A percentile compares a stretch with the other conserved stretches of the same genome.
These are phyloP conservation scores for Sporothrix luriei DNA, from an alignment of 2,329 filamentous ascomycete genomes.

Conservation along the genomic window DNA sequence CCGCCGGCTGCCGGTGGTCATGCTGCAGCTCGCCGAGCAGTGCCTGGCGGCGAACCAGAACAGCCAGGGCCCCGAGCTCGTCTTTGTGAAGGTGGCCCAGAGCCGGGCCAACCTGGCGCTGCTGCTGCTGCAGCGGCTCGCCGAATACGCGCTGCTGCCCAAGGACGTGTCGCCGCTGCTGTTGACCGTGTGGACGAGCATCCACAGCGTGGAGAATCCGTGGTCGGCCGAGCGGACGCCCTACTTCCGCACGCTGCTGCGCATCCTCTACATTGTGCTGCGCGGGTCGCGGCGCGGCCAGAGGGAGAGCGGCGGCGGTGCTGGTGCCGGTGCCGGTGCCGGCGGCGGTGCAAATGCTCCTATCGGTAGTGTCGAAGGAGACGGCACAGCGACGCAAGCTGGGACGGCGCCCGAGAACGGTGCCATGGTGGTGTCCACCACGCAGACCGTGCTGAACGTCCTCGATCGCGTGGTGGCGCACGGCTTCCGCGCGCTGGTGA, in stretches of 20 bases:
- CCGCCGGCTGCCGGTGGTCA: slow-evolving; percentile 52
- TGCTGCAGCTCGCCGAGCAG: slow-evolving; percentile 73
- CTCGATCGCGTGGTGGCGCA: slow-evolving; percentile 76
- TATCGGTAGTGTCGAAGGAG: slow-evolving; percentile 29
- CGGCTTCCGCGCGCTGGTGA: slow-evolving; percentile 80
- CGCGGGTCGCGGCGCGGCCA: slow-evolving; percentile 59
- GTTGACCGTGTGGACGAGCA: slow-evolving; percentile 54
- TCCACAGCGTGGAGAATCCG: slow-evolving; percentile 58
- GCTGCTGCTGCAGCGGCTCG: slow-evolving; percentile 77
- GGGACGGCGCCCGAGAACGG: slow-evolving; percentile 36
- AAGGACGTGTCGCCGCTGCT: slow-evolving; percentile 58
- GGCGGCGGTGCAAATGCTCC: slow-evolving; percentile 30
- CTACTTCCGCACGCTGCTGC: slow-evolving; percentile 83
- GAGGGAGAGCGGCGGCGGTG: not conserved
- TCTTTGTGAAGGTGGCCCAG: slow-evolving; percentile 79
- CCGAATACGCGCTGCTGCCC: slow-evolving; percentile 57
- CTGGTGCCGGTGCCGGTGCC: not conserved
- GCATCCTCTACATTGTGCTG: slow-evolving; percentile 80
- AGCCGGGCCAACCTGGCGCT: slow-evolving; percentile 79
- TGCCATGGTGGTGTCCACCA: slow-evolving; percentile 50
- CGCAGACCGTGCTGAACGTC: slow-evolving; percentile 73
- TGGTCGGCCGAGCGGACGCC: slow-evolving; percentile 56
- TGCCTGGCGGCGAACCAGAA: slow-evolving; percentile 75
- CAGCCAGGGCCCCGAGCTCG: slow-evolving; percentile 70
- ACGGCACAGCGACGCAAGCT: not conserved